phyloP scores from a whole-genome alignment of 2,329 filamentous ascomycete genomes.

The Fusarium algeriense region DNA sequence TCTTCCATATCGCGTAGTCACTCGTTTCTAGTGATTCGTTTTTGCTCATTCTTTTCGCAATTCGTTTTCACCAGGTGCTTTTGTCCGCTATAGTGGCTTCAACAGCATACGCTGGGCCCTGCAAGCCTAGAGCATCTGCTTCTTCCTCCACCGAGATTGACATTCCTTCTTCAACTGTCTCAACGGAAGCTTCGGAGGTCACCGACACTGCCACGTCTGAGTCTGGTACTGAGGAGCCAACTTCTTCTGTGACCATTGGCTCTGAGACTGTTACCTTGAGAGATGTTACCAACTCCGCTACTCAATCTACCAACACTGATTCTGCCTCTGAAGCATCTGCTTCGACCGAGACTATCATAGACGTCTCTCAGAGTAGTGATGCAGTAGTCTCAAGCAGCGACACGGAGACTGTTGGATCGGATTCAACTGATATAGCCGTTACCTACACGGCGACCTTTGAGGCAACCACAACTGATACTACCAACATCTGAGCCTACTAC shows the following conservation, averaged over 20 bases:
- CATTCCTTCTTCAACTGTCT: neutral
- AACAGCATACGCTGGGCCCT: neutral
- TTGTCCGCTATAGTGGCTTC: neutral
- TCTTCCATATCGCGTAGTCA: neutral
- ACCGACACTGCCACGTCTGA: no score
- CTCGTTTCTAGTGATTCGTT: neutral
- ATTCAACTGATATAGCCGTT: neutral
- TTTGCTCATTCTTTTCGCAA: neutral
- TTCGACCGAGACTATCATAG: neutral
- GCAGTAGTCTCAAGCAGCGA: neutral
- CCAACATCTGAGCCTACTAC: neutral
- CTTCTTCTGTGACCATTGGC: neutral
- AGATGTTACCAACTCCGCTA: neutral
- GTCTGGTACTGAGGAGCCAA: neutral
- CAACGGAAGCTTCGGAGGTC: rapidly evolving
- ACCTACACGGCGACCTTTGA: neutral
- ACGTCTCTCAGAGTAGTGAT: neutral
- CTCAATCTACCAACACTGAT: neutral
- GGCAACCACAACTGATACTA: neutral
- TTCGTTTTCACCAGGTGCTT: neutral
- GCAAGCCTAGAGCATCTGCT: neutral
- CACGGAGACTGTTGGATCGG: neutral
- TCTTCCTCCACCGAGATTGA: neutral
- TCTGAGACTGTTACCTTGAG: no score
- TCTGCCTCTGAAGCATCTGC: neutral